Evolutionary conservation across 352 stramenopile genomes (phyloP).

Genomic region (Phytophthora crassamura): DNA sequence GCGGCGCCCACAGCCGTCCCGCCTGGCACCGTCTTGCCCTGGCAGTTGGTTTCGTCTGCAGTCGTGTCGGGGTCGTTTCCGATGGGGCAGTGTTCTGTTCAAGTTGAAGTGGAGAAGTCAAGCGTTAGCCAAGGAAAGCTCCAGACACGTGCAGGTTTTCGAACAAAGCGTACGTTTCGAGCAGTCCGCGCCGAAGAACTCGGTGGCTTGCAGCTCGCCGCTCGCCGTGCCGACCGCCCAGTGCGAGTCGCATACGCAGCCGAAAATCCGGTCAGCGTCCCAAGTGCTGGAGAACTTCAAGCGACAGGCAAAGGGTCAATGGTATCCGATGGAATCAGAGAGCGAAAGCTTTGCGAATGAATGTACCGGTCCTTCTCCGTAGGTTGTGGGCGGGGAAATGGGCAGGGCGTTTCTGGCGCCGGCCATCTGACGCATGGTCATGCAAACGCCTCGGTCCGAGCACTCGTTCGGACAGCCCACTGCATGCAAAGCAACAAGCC

Average conservation of each 20-base stretch:
- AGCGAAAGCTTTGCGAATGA: background rate
- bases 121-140: background rate
- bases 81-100: slow-evolving; percentile 77
- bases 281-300: slow-evolving; percentile 72
- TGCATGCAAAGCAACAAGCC: slow-evolving; percentile 25
- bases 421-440: slow-evolving; percentile 88
- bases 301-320: background rate
- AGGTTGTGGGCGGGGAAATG: slow-evolving; percentile 73
- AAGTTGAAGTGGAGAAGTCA: slow-evolving; percentile 6
- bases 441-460: slow-evolving; percentile 70
- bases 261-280: slow-evolving; percentile 92
- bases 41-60: slow-evolving; percentile 82
- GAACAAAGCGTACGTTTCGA: slow-evolving; percentile 57
- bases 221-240: slow-evolving; percentile 82
- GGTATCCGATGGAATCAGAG: background rate
- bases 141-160: slow-evolving; percentile 1
- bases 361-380: slow-evolving; percentile 52
- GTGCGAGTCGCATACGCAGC: slow-evolving; percentile 88
- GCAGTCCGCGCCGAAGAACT: slow-evolving; percentile 92
- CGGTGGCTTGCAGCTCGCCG: slow-evolving; percentile 80
- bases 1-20: slow-evolving; percentile 45
- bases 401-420: slow-evolving; percentile 62
- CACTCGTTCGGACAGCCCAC: slow-evolving; percentile 78
- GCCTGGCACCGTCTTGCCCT: slow-evolving; percentile 46
- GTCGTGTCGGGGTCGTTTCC: slow-evolving; percentile 79